Percentiles rank a stretch among this genome's conserved stretches.
Evolutionary conservation across 108 stramenopile genomes (phyloP).

Genomic region (Fragilariopsis cylindrus): DNA sequence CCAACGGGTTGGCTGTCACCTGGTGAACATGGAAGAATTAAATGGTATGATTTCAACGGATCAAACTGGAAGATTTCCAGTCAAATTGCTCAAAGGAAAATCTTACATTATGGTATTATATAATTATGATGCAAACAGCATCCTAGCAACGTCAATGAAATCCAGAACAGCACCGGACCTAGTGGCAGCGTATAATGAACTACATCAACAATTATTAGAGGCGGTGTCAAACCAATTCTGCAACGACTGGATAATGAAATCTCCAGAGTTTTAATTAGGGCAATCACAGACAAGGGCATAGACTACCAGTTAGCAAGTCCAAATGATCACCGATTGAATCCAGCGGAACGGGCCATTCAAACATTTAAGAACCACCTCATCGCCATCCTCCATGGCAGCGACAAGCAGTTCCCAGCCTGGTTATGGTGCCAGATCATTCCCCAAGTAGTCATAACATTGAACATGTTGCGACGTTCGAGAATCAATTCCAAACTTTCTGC

Average conservation of each 20-base stretch:
- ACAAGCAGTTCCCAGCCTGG: constrained; percentile 38
- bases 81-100: too few species aligned
- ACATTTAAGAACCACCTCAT: constrained; percentile 59
- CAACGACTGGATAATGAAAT: neutral
- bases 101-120: constrained; percentile 24
- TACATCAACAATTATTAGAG: constrained; percentile 8
- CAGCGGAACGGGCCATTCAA: constrained; percentile 51
- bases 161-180: constrained; percentile 13
- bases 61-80: too few species aligned
- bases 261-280: constrained; percentile 15
- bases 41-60: too few species aligned
- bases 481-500: constrained; percentile 45
- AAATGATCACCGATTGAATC: constrained; percentile 34
- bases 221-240: constrained; percentile 34
- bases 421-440: constrained; percentile 39
- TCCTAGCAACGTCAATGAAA: constrained; percentile 2
- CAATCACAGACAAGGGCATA: constrained; percentile 14
- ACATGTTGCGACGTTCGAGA: constrained; percentile 33
- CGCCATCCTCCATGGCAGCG: constrained; percentile 33
- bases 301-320: constrained; percentile 36
- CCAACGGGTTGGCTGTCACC: constrained; percentile 18
- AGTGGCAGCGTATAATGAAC: constrained; percentile 8
- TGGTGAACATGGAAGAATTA: neutral
- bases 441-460: constrained; percentile 18
- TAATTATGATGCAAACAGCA: constrained; percentile 48